Evolutionary conservation across 331 rosid genomes (phyloP).

Genomic region (Telfairia occidentalis): DNA sequence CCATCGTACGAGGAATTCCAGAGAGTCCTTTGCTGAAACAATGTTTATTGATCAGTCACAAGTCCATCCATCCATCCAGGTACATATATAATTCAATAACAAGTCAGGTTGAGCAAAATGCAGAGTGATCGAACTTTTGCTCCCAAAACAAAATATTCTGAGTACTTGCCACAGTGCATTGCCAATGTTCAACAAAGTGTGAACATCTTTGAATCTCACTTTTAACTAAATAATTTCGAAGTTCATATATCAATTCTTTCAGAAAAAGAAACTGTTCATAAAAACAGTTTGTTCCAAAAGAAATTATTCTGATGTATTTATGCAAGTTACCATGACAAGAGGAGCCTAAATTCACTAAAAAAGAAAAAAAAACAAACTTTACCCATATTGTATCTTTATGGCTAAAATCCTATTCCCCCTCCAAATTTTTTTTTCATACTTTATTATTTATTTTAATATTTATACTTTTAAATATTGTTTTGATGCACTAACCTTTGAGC

Average conservation of each 20-base stretch:
- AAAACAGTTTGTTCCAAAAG: too few relatives aligned
- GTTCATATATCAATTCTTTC: neutral
- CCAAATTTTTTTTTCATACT: too few relatives aligned
- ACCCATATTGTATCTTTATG: too few relatives aligned
- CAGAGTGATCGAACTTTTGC: neutral
- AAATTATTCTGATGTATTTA: too few relatives aligned
- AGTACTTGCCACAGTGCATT: neutral
- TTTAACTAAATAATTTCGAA: neutral
- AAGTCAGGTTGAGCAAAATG: neutral
- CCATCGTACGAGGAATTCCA: conserved; percentile 70
- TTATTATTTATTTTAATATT: too few relatives aligned
- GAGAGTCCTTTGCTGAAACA: conserved; percentile 66
- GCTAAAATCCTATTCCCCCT: too few relatives aligned
- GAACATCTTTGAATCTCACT: neutral
- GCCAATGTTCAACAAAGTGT: neutral
- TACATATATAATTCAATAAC: neutral
- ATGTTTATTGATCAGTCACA: neutral
- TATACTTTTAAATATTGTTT: too few relatives aligned
- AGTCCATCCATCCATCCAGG: neutral
- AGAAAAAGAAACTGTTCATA: neutral
- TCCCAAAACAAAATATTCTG: neutral
- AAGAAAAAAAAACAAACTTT: too few relatives aligned
- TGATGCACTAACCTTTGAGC: too few relatives aligned
- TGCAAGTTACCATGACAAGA: too few relatives aligned
- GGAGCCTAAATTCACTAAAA: too few relatives aligned